These are phyloP conservation scores for Hymenoscyphus linearis DNA, from an alignment of 2,329 filamentous ascomycete species.

Conservation along the genomic window DNA sequence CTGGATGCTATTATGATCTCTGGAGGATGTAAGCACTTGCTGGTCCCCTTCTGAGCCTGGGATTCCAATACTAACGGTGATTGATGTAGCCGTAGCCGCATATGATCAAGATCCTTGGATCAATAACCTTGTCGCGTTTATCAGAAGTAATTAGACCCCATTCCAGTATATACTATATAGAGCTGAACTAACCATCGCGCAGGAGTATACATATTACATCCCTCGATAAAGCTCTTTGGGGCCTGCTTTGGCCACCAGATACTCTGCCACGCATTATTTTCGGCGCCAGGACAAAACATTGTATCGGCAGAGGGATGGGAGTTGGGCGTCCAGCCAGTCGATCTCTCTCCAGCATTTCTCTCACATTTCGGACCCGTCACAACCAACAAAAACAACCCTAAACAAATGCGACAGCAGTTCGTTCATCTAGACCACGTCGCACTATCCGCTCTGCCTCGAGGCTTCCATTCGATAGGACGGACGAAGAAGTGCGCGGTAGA, in stretches of 20 bases:
- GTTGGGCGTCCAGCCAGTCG: conserved; percentile 30
- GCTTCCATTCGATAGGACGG: conserved; percentile 24
- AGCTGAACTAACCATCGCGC: neutral
- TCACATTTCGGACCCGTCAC: conserved; percentile 14
- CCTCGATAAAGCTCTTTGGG: conserved; percentile 36
- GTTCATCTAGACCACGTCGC: conserved; percentile 35
- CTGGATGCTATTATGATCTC: conserved; percentile 37
- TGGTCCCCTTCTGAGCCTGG: neutral
- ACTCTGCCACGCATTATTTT: conserved; percentile 35
- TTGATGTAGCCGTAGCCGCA: conserved; percentile 12
- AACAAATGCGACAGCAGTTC: conserved; percentile 33
- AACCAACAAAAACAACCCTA: neutral
- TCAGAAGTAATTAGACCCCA: conserved; percentile 29
- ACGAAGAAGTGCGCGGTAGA: conserved; percentile 34
- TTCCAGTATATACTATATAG: neutral
- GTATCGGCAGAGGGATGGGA: conserved; percentile 29
- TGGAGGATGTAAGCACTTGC: conserved; percentile 31
- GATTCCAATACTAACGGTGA: neutral
- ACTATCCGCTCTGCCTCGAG: neutral
- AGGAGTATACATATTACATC: conserved; percentile 28
- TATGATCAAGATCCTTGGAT: conserved; percentile 20
- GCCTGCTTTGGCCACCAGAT: conserved; percentile 42
- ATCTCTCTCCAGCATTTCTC: conserved; percentile 23
- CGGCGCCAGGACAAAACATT: conserved; percentile 9
- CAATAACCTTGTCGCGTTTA: conserved; percentile 15